Evolutionary conservation across 306 rosid genomes (phyloP).

Genomic region (Medicago lupulina): DNA sequence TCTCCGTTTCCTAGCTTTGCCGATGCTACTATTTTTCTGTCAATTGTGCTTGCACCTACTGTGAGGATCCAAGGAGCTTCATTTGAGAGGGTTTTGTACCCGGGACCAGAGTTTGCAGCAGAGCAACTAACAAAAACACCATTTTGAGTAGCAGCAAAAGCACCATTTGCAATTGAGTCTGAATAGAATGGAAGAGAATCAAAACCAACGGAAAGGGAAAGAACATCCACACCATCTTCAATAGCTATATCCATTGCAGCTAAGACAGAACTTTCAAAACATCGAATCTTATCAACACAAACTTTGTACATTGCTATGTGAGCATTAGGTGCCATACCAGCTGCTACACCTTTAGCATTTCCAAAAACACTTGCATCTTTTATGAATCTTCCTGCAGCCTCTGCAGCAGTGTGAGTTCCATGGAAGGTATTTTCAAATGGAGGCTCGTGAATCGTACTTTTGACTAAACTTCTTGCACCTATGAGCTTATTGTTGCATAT

Average conservation of each 20-base stretch:
- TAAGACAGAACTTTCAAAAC: constrained; percentile 47
- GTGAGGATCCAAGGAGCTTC: constrained; percentile 78
- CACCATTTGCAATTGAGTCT: constrained; percentile 65
- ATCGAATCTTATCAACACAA: background rate
- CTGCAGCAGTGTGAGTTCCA: constrained; percentile 71
- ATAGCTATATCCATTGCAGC: constrained; percentile 57
- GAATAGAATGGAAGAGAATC: constrained; percentile 51
- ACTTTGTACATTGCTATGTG: constrained; percentile 72
- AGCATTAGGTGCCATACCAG: constrained; percentile 71
- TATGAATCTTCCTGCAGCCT: constrained; percentile 64
- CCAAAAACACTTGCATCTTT: constrained; percentile 51
- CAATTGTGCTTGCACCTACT: constrained; percentile 61
- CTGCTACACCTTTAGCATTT: constrained; percentile 68
- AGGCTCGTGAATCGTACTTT: no score
- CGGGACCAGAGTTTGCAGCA: constrained; percentile 66
- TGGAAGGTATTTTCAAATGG: no score
- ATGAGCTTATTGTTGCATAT: constrained; percentile 74
- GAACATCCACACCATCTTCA: constrained; percentile 71
- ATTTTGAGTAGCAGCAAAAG: constrained; percentile 60
- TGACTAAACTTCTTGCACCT: constrained; percentile 69
- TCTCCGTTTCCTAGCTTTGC: constrained; percentile 57
- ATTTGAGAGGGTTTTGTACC: constrained; percentile 43
- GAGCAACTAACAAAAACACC: constrained; percentile 78
- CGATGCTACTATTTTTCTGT: constrained; percentile 52
- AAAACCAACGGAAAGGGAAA: constrained; percentile 68